Evolutionary conservation across 495 filamentous ascomycete genomes (phyloP), one percentile per base, ranked within the genome.

Genomic region (Podospora comata): DNA sequence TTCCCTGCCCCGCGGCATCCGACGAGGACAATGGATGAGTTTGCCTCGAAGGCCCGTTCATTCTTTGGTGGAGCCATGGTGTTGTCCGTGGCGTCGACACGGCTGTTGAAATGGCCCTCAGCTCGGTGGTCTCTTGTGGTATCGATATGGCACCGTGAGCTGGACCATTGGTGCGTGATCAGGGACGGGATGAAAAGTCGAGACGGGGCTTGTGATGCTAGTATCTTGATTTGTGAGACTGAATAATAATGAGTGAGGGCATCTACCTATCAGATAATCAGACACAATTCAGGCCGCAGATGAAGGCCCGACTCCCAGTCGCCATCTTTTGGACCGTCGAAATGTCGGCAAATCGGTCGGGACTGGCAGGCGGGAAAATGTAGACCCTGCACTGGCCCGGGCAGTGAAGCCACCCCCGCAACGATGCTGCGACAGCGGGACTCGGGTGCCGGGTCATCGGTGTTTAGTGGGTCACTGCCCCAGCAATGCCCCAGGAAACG

Each of bases 1-100:
- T 93, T 93, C 16, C 91, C 91, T 5, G 89, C 88, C 3, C 91
- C 90, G 19, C 89, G 88, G 65, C 90, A 86, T 23, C 91, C 91
- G 27, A 93, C 85, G 20, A 94, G 81, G 1, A 92, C 89, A 63
- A 94, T 86, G 1, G 91, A 92, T 2, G 89, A 87, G 70, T 88
- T 82, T 0, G 81, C 75, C 32, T 84, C 79, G 73, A 92, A 92
- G 20, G 77, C 66, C 65, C 81, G 79, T 28, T 78, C 72, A 63
- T 81, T 83, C 39, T 72, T 75, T 28, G 75, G 70, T 15, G 74
- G 66, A 16, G 72, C 64, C 66, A 81, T 75, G 30, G 69, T 39
- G 13, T 11, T 26, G 18, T 58, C 7, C 6, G 6, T 18, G 16
- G n/a, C 23, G 55, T 19, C 34, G 15, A 48, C 39, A 11, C 2